Evolutionary conservation across 139 green algal genomes (phyloP).

Genomic region (Diplosphaera chodatii): DNA sequence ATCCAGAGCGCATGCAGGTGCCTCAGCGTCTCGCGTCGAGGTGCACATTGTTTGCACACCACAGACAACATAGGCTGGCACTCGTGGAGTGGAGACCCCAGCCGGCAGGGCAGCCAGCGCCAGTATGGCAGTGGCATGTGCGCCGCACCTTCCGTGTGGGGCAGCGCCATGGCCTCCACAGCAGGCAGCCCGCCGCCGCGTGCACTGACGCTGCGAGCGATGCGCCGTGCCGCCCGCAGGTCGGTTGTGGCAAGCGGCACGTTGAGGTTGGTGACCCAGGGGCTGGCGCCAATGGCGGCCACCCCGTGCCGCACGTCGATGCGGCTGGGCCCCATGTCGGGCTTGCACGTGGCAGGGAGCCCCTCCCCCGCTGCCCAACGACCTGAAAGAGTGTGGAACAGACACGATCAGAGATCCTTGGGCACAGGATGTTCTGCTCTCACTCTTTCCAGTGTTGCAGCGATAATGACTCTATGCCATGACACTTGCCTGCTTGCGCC

Average conservation of each 20-base stretch:
- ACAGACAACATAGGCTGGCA: too few species aligned
- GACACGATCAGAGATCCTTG: too few species aligned
- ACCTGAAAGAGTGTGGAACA: background rate
- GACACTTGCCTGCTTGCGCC: background rate
- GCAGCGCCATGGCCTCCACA: slow-evolving; percentile 73
- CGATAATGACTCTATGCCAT: too few species aligned
- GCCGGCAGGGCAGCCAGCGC: background rate
- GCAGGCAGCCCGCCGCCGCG: slow-evolving; percentile 57
- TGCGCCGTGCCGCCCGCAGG: slow-evolving; percentile 19
- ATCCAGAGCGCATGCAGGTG: too few species aligned
- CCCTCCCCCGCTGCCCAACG: slow-evolving; percentile 1
- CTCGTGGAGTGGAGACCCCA: too few species aligned
- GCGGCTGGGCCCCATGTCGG: slow-evolving; percentile 21
- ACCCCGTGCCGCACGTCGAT: slow-evolving; percentile 31
- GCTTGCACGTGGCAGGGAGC: background rate
- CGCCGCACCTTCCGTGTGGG: slow-evolving; percentile 26
- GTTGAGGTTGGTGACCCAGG: slow-evolving; percentile 80
- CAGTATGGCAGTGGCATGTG: background rate
- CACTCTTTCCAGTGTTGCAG: too few species aligned
- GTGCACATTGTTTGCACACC: too few species aligned
- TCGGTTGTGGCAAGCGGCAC: slow-evolving; percentile 45
- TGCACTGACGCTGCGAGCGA: slow-evolving; percentile 54
- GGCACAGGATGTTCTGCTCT: too few species aligned
- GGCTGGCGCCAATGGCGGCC: slow-evolving; percentile 48
- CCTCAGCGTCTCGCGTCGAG: too few species aligned